Evolutionary conservation across 2,329 filamentous ascomycete genomes (phyloP).

Genomic region (Grosmannia serpens): DNA sequence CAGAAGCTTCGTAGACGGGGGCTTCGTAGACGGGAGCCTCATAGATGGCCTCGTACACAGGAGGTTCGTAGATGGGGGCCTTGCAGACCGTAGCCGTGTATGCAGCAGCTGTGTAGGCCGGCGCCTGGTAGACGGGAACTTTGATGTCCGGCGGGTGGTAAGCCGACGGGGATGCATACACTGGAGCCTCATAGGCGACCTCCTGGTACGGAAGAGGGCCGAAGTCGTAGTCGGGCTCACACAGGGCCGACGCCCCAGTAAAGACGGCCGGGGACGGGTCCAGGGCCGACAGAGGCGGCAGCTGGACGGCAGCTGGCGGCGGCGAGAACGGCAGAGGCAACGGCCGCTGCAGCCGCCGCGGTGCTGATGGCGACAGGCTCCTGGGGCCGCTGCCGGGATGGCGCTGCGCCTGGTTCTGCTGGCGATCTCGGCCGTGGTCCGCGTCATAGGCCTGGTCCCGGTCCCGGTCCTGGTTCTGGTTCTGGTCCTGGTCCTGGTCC

Average conservation of each 20-base stretch:
- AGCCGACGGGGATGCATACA: neutral
- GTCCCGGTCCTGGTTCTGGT: neutral
- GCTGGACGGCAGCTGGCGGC: neutral
- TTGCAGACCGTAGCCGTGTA: neutral
- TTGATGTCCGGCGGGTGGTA: neutral
- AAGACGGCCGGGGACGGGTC: neutral
- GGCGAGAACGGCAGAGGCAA: neutral
- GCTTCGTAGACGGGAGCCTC: neutral
- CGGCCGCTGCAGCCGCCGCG: neutral
- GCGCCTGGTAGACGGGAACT: neutral
- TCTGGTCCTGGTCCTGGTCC: neutral
- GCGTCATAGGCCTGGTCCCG: neutral
- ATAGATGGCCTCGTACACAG: too few relatives aligned
- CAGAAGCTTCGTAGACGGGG: too few relatives aligned
- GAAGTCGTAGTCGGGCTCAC: neutral
- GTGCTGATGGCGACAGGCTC: neutral
- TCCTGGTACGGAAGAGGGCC: neutral
- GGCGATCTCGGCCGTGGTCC: too few relatives aligned
- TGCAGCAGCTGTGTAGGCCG: neutral
- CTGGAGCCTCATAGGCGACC: neutral
- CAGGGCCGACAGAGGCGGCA: neutral
- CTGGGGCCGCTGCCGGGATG: neutral
- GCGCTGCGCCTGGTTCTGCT: neutral
- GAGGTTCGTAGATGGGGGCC: neutral
- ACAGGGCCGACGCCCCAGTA: neutral